Conservation (phyloP, 257 asterid species). For the Solanum piurae region DNA sequence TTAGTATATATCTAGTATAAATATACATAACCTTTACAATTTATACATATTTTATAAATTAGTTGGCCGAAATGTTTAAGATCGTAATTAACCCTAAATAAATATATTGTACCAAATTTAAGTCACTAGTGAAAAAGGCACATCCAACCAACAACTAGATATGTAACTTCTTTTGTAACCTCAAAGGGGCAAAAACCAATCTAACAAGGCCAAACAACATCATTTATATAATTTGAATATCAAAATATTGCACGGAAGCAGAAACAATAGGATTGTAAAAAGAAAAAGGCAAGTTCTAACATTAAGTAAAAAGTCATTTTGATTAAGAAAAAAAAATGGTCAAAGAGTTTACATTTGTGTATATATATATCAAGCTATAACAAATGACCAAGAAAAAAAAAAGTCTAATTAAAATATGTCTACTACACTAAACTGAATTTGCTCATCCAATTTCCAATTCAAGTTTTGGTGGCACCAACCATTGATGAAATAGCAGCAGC, state of each 20-base stretch:
- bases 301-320: not conserved
- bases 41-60: not conserved
- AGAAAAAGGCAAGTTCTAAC: not conserved
- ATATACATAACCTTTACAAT: not conserved
- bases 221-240: not conserved
- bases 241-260: too few relatives aligned
- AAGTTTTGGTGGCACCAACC: constrained; percentile 18
- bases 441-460: not conserved
- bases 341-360: not conserved
- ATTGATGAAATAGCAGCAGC: constrained; percentile 65
- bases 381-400: not conserved
- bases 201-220: not conserved
- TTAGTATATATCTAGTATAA: too few relatives aligned
- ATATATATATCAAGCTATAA: not conserved
- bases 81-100: not conserved
- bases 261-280: not conserved
- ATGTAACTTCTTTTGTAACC: not conserved
- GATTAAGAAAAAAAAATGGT: not conserved
- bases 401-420: not conserved
- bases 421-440: not conserved
- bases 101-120: not conserved
- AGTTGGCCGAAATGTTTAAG: too few relatives aligned
- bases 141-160: not conserved
- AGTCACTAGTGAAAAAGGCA: not conserved
- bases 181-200: not conserved